phyloP scores from a whole-genome alignment of 2,329 filamentous ascomycete species.

The Lithohypha guttulata region DNA sequence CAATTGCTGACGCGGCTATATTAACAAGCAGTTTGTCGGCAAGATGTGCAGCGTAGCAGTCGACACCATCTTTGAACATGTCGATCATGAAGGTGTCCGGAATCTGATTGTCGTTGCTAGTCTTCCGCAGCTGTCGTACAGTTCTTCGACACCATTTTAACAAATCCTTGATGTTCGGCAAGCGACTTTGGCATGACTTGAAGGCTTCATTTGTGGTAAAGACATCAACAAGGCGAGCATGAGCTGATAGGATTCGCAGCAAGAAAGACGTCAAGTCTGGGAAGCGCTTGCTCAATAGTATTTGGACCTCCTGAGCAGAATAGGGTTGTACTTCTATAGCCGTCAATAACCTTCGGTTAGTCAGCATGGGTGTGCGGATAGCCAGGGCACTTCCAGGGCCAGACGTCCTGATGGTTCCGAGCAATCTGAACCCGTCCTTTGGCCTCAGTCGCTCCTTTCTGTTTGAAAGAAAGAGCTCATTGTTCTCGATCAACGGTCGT shows the following conservation, averaged over 20 bases:
- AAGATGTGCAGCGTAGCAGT: conserved; percentile 80
- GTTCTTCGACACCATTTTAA: conserved; percentile 85
- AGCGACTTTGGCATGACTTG: conserved; percentile 36
- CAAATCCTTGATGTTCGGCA: conserved; percentile 63
- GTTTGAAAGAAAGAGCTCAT: conserved; percentile 82
- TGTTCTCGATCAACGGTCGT: conserved; percentile 79
- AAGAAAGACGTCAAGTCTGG: conserved; percentile 54
- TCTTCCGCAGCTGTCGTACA: conserved; percentile 49
- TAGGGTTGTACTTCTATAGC: conserved; percentile 59
- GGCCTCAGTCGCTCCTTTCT: conserved; percentile 78
- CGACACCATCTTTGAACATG: conserved; percentile 87
- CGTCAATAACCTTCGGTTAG: conserved; percentile 61
- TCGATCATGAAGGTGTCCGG: conserved; percentile 63
- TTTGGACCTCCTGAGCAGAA: conserved; percentile 56
- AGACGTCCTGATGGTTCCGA: conserved; percentile 75
- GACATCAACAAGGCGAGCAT: conserved; percentile 34
- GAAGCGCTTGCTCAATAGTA: conserved; percentile 61
- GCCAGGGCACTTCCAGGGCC: conserved; percentile 57
- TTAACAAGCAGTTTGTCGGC: conserved; percentile 53
- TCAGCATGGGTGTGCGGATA: conserved; percentile 38
- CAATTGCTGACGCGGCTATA: conserved; percentile 70
- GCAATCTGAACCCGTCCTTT: conserved; percentile 73
- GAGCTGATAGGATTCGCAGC: conserved; percentile 46
- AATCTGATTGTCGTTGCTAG: conserved; percentile 45
- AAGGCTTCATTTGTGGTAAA: conserved; percentile 19